Conservation (phyloP, 148 eudicot species). For the Vaccinium corymbosum region DNA sequence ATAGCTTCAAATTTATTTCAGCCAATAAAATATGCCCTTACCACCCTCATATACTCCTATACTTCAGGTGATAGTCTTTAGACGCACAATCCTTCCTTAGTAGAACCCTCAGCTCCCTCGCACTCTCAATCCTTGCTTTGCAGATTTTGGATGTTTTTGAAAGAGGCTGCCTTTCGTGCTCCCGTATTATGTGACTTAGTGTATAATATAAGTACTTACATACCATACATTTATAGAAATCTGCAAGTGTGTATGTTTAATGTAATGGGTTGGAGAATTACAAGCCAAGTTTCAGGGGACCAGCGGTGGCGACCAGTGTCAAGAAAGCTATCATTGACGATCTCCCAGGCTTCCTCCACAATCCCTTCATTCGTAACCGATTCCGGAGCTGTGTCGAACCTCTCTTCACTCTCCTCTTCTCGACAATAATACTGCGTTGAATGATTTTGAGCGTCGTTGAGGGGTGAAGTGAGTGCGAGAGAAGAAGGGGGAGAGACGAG, state of each 20-base stretch:
- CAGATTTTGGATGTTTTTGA: too few relatives aligned
- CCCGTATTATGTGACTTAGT: too few relatives aligned
- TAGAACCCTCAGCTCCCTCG: too few relatives aligned
- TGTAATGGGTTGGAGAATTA: conserved; percentile 22
- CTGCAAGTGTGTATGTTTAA: background rate
- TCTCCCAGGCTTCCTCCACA: conserved; percentile 95
- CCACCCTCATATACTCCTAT: background rate
- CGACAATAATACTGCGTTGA: conserved; percentile 28
- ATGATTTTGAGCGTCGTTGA: conserved; percentile 1
- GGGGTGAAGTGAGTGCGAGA: conserved; percentile 18
- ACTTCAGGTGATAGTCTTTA: background rate
- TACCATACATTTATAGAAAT: background rate
- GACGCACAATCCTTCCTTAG: too few relatives aligned
- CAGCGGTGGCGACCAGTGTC: conserved; percentile 47
- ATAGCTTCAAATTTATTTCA: too few relatives aligned
- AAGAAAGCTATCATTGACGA: conserved; percentile 69
- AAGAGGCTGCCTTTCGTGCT: too few relatives aligned
- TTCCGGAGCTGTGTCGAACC: conserved; percentile 21
- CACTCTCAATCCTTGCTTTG: too few relatives aligned
- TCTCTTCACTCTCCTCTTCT: conserved; percentile 35
- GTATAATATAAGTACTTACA: background rate
- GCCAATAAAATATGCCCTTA: background rate
- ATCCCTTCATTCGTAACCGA: conserved; percentile 49
- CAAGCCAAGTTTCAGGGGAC: conserved; percentile 86
- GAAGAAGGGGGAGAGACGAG: conserved; percentile 35